Percentiles rank a stretch among this genome's conserved stretches.
phyloP scores from a whole-genome alignment of 768 basidiomycete genomes.

The Boletellus sp. region DNA sequence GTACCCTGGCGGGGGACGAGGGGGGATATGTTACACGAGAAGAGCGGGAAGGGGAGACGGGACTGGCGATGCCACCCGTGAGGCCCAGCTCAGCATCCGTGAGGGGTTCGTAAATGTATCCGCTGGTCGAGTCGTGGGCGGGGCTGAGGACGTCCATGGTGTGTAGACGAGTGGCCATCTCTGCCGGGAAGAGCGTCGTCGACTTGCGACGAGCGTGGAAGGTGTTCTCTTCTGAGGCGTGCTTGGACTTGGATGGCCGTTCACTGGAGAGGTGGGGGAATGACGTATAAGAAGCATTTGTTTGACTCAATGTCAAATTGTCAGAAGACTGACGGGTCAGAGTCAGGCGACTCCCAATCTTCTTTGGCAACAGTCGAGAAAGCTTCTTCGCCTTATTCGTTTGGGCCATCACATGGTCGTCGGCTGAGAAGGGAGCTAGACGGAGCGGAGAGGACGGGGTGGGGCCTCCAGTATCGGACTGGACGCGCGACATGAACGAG shows the following conservation, averaged over 20 bases:
- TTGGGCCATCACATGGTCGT: constrained; percentile 16
- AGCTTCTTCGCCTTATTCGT: constrained; percentile 25
- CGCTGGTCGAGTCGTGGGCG: constrained; percentile 18
- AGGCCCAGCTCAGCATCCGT: constrained; percentile 28
- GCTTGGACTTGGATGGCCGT: constrained; percentile 24
- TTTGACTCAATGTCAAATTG: constrained; percentile 20
- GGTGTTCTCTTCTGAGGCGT: constrained; percentile 29
- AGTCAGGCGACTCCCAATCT: constrained; percentile 28
- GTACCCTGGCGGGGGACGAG: constrained; percentile 1
- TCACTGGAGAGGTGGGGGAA: constrained; percentile 24
- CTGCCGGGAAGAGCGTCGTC: constrained; percentile 30
- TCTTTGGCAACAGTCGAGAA: constrained; percentile 31
- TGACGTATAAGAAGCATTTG: constrained; percentile 25
- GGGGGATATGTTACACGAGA: constrained; percentile 11
- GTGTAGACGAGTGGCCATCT: constrained; percentile 26
- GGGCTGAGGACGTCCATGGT: constrained; percentile 31
- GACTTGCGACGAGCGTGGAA: constrained; percentile 36
- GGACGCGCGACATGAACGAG: constrained; percentile 19
- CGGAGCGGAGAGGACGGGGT: constrained; percentile 28
- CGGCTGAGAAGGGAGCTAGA: constrained; percentile 23
- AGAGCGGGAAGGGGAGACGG: constrained; percentile 16
- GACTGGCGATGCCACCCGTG: not conserved
- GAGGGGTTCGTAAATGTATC: constrained; percentile 28
- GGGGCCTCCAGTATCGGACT: constrained; percentile 16
- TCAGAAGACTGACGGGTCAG: constrained; percentile 27